These are phyloP conservation scores for Parmelia sp. DNA, from an alignment of 495 filamentous ascomycete genomes.

Conservation along the genomic window DNA sequence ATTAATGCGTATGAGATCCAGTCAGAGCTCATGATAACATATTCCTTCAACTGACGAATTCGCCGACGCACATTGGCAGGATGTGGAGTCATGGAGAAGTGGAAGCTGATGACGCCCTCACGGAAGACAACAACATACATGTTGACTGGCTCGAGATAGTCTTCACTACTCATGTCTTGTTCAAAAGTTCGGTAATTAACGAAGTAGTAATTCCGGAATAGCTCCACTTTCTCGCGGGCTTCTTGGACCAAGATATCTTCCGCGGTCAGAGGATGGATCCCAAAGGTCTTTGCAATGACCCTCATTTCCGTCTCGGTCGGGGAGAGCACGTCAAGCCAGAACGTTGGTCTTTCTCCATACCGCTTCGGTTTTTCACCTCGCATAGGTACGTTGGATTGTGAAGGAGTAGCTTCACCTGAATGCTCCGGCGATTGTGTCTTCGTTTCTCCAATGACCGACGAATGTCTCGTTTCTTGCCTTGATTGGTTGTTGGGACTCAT, in stretches of 20 bases:
- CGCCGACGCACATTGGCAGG: conserved; percentile 90
- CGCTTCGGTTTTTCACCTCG: conserved; percentile 49
- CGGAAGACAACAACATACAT: conserved; percentile 97
- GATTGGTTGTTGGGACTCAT: conserved; percentile 24
- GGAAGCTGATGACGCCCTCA: conserved; percentile 91
- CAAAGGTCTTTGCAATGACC: conserved; percentile 83
- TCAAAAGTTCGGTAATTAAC: conserved; percentile 97
- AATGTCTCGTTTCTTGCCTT: conserved; percentile 25
- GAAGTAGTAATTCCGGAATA: conserved; percentile 96
- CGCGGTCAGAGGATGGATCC: conserved; percentile 87
- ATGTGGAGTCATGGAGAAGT: conserved; percentile 88
- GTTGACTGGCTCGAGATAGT: conserved; percentile 92
- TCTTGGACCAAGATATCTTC: conserved; percentile 98
- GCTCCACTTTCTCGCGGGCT: conserved; percentile 93
- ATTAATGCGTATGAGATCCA: conserved; percentile 99
- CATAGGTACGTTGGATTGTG: conserved; percentile 26
- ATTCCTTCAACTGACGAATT: conserved; percentile 90
- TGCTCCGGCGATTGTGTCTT: conserved; percentile 23
- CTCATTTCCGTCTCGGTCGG: conserved; percentile 93
- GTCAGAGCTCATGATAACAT: conserved; percentile 84
- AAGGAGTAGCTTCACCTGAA: conserved; percentile 28
- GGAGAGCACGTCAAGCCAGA: conserved; percentile 89
- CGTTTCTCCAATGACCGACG: conserved; percentile 24
- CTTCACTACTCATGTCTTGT: conserved; percentile 77
- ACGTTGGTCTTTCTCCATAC: conserved; percentile 85